Evolutionary conservation across 2,329 filamentous ascomycete genomes (phyloP), one percentile per base, ranked within the genome.

Genomic region (Xylogone sp.): DNA sequence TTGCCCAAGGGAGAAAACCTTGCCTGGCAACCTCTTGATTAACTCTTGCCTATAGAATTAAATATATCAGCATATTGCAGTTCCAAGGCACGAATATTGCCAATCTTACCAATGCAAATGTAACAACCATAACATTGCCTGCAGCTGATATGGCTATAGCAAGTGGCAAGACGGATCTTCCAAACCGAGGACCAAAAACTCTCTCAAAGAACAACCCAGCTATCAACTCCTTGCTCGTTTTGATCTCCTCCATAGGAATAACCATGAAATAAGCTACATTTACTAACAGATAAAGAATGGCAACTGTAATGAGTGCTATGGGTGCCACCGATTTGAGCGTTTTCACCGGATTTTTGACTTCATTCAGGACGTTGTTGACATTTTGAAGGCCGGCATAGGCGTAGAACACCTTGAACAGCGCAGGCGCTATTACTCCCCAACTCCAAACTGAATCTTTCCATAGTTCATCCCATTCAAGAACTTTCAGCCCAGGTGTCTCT

Each of bases 391-490:
- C 78, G 21, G 75, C 74, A 62, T 75, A 82, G 46, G 71, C 77
- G 69, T 78, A 81, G 46, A 79, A 72, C 19, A 82, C 76, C 55
- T 81, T 81, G 62, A 80, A 77, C 4, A 82, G 61, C 0, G 77
- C 75, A 0, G 77, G 80, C 1, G 72, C 68, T n/a, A 89, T 71
- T 1, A 80, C 72, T 24, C 83, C 82, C 76, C 83, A 87, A 60
- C 79, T 84, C 84, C 85, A 88, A 50, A 84, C 80, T 1, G 82
- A 86, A 29, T 76, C 82, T 42, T 79, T 73, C 82, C 83, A 88
- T 0, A 87, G 59, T 1, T 72, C 67, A 18, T 79, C 71, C 76
- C 81, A 85, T 0, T 47, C 49, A 16, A 61, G 18, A 7, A 51
- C 21, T 9, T 21, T 20, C 65, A 63, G 21, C 62, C 45, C 31